A percentile compares a stretch with the other conserved stretches of the same genome.
These are phyloP conservation scores for Russula olivacea DNA, from an alignment of 768 basidiomycete genomes.

Conservation along the genomic window DNA sequence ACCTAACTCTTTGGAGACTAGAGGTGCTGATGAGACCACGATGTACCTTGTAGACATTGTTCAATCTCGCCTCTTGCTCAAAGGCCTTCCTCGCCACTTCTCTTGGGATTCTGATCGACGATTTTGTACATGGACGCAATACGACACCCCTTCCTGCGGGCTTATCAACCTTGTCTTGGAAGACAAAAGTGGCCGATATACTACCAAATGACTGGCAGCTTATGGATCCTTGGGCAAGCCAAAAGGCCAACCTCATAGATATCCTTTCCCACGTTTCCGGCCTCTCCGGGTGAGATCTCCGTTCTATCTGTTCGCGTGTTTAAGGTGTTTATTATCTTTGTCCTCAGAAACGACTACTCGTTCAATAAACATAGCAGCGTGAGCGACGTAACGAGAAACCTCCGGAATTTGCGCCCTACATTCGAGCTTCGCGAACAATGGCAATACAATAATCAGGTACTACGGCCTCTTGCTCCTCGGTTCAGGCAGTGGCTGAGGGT, in stretches of 20 bases:
- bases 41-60: slow-evolving; percentile 33
- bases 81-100: slow-evolving; percentile 38
- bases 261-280: slow-evolving; percentile 40
- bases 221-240: slow-evolving; percentile 39
- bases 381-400: slow-evolving; percentile 19
- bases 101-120: slow-evolving; percentile 40
- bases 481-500: neutral
- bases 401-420: slow-evolving; percentile 32
- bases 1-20: no score
- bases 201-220: slow-evolving; percentile 38
- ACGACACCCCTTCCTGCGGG: slow-evolving; percentile 33
- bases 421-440: slow-evolving; percentile 37
- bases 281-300: slow-evolving; percentile 32
- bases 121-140: slow-evolving; percentile 35
- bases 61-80: slow-evolving; percentile 36
- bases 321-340: neutral
- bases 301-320: neutral
- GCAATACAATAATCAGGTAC: slow-evolving; percentile 39
- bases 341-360: slow-evolving; percentile 13
- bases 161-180: slow-evolving; percentile 34
- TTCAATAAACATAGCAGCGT: neutral
- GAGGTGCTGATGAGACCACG: neutral
- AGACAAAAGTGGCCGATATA: slow-evolving; percentile 34
- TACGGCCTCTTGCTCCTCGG: neutral
- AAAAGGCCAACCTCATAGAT: slow-evolving; percentile 36